Conservation (phyloP, 2,329 filamentous ascomycete genomes). For the Diaporthe ampelina region DNA sequence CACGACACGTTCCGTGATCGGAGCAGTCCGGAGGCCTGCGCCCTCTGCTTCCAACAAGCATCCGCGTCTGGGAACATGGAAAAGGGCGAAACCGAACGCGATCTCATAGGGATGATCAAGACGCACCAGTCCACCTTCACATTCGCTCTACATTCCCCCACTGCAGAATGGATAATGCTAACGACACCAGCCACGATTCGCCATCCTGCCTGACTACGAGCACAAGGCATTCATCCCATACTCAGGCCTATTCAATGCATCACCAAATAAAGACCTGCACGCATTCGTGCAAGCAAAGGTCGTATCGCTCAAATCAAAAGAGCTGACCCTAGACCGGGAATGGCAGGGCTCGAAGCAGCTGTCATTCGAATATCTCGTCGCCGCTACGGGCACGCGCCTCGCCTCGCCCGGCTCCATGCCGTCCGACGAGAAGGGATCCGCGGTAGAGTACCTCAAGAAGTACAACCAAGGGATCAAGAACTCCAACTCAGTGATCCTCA, state of each 20-base stretch:
- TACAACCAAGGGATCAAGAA: slow-evolving; percentile 52
- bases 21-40: background rate
- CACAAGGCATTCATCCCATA: slow-evolving; percentile 65
- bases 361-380: slow-evolving; percentile 58
- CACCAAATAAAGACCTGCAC: slow-evolving; percentile 50
- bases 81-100: too few relatives aligned
- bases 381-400: slow-evolving; percentile 59
- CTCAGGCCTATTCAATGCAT: slow-evolving; percentile 49
- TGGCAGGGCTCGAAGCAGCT: slow-evolving; percentile 51
- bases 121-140: background rate
- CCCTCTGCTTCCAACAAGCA: background rate
- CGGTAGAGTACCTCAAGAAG: slow-evolving; percentile 50
- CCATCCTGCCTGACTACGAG: slow-evolving; percentile 58
- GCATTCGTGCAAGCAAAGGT: slow-evolving; percentile 53
- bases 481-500: slow-evolving; percentile 49
- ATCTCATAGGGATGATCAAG: too few relatives aligned
- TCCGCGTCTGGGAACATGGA: background rate
- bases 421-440: slow-evolving; percentile 51
- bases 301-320: slow-evolving; percentile 48
- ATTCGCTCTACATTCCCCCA: background rate
- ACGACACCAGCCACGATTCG: slow-evolving; percentile 55
- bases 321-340: slow-evolving; percentile 53
- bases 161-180: background rate
- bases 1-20: slow-evolving; percentile 5
- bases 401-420: slow-evolving; percentile 54